These are phyloP conservation scores for Silene coronaria DNA, from an alignment of 179 eudicot species.

Conservation along the genomic window DNA sequence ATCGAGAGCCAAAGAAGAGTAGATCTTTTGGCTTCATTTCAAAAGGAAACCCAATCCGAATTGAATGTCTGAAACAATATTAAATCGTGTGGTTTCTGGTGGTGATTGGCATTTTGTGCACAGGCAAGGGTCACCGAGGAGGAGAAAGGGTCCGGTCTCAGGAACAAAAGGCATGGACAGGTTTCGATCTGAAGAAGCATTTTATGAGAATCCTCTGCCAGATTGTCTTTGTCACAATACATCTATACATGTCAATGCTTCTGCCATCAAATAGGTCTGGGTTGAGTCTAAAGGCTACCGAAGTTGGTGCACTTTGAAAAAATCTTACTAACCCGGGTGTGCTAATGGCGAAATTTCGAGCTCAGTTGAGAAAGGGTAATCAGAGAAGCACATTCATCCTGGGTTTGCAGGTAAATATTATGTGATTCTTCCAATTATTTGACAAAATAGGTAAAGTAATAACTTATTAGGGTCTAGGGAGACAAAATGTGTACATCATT, in stretches of 20 bases:
- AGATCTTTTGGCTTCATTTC: not conserved
- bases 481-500: not conserved
- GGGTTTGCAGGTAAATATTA: not conserved
- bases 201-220: constrained; percentile 88
- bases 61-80: not conserved
- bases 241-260: constrained; percentile 24
- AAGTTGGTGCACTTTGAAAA: not conserved
- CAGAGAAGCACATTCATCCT: not conserved
- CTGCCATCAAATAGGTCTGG: constrained; percentile 22
- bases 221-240: constrained; percentile 76
- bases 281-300: not conserved
- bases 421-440: constrained; percentile 1
- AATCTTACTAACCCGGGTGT: not conserved
- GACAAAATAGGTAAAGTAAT: not conserved
- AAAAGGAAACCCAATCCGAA: not conserved
- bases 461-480: not conserved
- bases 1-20: not conserved
- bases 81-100: not conserved
- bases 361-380: not conserved
- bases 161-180: constrained; percentile 92
- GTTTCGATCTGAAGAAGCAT: constrained; percentile 90
- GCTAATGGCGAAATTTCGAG: not conserved
- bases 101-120: not conserved
- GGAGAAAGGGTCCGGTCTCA: constrained; percentile 80
- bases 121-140: constrained; percentile 95